A percentile compares a stretch with the other conserved stretches of the same genome.
phyloP scores from a whole-genome alignment of 805 yeast genomes.

The Saccharomyces paradoxus region DNA sequence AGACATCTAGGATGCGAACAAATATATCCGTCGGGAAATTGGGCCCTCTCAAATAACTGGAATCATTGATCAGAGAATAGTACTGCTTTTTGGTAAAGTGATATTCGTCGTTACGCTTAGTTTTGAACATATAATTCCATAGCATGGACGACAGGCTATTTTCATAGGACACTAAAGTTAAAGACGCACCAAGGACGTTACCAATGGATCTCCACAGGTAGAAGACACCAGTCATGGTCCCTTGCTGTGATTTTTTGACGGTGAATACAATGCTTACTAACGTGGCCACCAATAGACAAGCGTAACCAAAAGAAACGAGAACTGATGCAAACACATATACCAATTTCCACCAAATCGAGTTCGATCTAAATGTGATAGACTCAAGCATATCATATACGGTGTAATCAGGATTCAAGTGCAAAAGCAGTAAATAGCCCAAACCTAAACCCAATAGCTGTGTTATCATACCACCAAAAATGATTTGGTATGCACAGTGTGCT shows the following conservation, averaged over 20 bases:
- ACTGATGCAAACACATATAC: constrained; percentile 27
- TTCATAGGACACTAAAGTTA: constrained; percentile 34
- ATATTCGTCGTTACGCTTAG: constrained; percentile 3
- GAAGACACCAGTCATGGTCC: constrained; percentile 42
- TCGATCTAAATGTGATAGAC: constrained; percentile 8
- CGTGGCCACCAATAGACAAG: constrained; percentile 50
- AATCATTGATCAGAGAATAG: constrained; percentile 18
- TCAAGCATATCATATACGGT: constrained; percentile 1
- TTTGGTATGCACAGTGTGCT: constrained; percentile 23
- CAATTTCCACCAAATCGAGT: constrained; percentile 25
- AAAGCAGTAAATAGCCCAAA: constrained; percentile 12
- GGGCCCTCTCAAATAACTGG: constrained; percentile 21
- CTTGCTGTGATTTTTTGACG: constrained; percentile 39
- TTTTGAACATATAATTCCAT: constrained; percentile 25
- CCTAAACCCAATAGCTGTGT: constrained; percentile 20
- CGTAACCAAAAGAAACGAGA: constrained; percentile 40
- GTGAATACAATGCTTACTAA: constrained; percentile 44
- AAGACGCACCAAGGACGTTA: constrained; percentile 39
- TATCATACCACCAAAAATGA: constrained; percentile 17
- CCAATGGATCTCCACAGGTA: constrained; percentile 44
- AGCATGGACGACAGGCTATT: constrained; percentile 27
- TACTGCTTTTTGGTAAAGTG: constrained; percentile 19
- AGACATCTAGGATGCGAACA: constrained; percentile 15
- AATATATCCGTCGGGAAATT: constrained; percentile 17
- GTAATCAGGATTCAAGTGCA: constrained; percentile 15